phyloP scores from a whole-genome alignment of 2,329 filamentous ascomycete genomes.

The Pseudogymnoascus sp. region DNA sequence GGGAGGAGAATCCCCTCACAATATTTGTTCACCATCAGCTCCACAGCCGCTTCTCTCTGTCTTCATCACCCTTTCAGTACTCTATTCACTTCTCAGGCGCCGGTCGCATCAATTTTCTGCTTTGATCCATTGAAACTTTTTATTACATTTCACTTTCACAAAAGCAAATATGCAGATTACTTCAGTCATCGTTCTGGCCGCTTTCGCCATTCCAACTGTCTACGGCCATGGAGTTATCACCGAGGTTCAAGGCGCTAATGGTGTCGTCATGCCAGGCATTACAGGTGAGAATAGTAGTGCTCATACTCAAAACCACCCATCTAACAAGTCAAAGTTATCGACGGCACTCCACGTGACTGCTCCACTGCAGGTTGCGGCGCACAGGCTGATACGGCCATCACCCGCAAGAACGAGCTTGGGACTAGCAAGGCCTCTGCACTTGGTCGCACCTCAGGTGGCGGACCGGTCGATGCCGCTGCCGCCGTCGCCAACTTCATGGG shows the following conservation, averaged over 20 bases:
- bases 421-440: constrained; percentile 48
- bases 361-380: constrained; percentile 52
- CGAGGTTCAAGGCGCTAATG: constrained; percentile 50
- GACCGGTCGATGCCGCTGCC: constrained; percentile 47
- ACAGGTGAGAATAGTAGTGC: constrained; percentile 33
- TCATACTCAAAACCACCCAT: constrained; percentile 14
- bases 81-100: constrained; percentile 5
- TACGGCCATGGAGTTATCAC: constrained; percentile 53
- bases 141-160: not conserved
- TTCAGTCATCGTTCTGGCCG: constrained; percentile 37
- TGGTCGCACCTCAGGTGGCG: constrained; percentile 54
- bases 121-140: constrained; percentile 7
- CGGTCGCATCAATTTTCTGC: constrained; percentile 5
- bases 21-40: not conserved
- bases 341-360: constrained; percentile 62
- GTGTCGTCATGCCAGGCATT: constrained; percentile 54
- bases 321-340: constrained; percentile 37
- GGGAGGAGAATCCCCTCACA: not conserved
- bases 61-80: not conserved
- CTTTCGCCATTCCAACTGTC: constrained; percentile 37
- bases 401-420: constrained; percentile 51
- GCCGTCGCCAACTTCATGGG: constrained; percentile 56
- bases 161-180: constrained; percentile 40
- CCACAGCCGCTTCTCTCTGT: not conserved
- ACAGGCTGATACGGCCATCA: constrained; percentile 64